Evolutionary conservation across 768 basidiomycete genomes (phyloP), one percentile per base, ranked within the genome.

Genomic region (Boletales sp.): DNA sequence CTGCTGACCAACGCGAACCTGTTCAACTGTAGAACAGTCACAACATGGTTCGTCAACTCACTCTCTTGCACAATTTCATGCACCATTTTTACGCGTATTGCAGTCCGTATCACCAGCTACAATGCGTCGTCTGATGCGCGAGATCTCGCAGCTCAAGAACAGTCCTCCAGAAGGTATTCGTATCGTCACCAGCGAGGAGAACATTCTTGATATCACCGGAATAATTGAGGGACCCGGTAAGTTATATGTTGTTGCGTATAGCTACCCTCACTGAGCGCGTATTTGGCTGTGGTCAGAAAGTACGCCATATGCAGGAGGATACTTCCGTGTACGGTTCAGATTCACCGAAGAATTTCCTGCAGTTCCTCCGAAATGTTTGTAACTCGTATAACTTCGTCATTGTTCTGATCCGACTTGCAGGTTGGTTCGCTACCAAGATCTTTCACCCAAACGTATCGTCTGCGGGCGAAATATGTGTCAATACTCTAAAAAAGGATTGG

Each of bases 401-500:
- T 21, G 17, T 48, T 31, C 18, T 56, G 52, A 65, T 41, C 30
- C 32, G 47, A 45, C 11, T 31, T 37, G 11, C 57, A 95, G 94
- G 94, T 63, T 86, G 90, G 75, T 88, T 96, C 57, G 73, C 79
- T 13, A 96, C 94, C 44, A 96, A 95, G 74, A 94, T 98, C 49
- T 97, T 97, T 70, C 94, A 97, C 61, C 94, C 95, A 0, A 98
- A 98, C 60, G 92, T 98, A 36, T 94, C 93, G 0, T 77, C 80
- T 32, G 68, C 80, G 0, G 94, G 94, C 14, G 94, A 96, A 70
- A 97, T 97, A 58, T 97, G 94, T 66, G 94, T 97, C 13, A 95
- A 94, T 72, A 97, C 94, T 8, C 73, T 97, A 21, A 97, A 96
- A 78, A 95, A 96, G 68, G 93, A 95, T 61, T 97, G 94, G 94